Conservation (phyloP, 2,329 filamentous ascomycete species). For the Ascomycota sp. region DNA sequence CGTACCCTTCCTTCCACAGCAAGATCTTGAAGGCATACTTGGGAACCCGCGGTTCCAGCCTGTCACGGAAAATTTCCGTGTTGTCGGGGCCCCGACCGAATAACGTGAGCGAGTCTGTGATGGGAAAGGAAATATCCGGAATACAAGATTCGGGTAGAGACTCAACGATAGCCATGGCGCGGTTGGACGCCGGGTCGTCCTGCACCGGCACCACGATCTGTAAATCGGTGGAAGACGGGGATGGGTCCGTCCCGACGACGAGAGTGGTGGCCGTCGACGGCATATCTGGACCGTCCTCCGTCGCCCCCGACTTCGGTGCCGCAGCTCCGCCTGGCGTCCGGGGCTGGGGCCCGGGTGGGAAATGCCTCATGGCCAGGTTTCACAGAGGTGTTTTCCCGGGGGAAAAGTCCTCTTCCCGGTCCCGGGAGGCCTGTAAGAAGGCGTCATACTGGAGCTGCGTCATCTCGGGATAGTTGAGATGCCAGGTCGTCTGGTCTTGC, state of each 20-base stretch:
- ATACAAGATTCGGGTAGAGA: constrained; percentile 46
- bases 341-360: constrained; percentile 21
- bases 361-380: constrained; percentile 37
- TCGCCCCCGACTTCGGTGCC: constrained; percentile 5
- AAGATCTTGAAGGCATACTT: constrained; percentile 65
- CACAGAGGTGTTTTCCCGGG: constrained; percentile 30
- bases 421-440: constrained; percentile 29
- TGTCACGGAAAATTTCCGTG: constrained; percentile 43
- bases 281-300: constrained; percentile 9
- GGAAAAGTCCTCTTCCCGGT: constrained; percentile 30
- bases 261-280: constrained; percentile 12
- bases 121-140: constrained; percentile 37
- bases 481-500: constrained; percentile 33
- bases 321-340: background rate
- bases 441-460: constrained; percentile 35
- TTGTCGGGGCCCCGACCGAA: constrained; percentile 59
- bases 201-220: constrained; percentile 16
- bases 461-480: constrained; percentile 43
- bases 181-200: constrained; percentile 13
- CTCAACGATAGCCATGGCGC: constrained; percentile 42
- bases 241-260: constrained; percentile 10
- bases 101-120: constrained; percentile 47
- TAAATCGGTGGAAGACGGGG: constrained; percentile 16
- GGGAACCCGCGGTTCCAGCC: constrained; percentile 50
- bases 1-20: constrained; percentile 50